Evolutionary conservation across 345 rosid genomes (phyloP).

Genomic region (Eucalyptus paniculata): DNA sequence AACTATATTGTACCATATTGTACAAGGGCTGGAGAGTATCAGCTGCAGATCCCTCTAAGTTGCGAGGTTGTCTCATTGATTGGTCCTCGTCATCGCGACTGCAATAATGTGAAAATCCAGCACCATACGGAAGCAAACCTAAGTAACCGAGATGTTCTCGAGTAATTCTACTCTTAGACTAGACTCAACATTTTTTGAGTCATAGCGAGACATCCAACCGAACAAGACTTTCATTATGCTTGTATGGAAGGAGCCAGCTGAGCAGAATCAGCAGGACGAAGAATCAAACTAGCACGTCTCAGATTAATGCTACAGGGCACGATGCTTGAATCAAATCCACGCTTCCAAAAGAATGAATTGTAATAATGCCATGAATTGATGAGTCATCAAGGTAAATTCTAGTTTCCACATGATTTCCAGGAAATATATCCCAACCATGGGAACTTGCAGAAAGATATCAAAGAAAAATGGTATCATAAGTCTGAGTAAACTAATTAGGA

Average conservation of each 20-base stretch:
- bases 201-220: not conserved
- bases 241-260: not conserved
- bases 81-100: not conserved
- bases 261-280: not conserved
- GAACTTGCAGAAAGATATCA: not conserved
- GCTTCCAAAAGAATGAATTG: not conserved
- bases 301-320: not conserved
- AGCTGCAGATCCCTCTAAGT: not conserved
- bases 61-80: not conserved
- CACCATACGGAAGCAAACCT: not conserved
- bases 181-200: not conserved
- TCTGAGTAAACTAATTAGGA: not conserved
- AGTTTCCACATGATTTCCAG: not conserved
- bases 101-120: not conserved
- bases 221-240: not conserved
- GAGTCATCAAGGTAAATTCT: not conserved
- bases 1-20: not conserved
- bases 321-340: not conserved
- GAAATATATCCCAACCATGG: not conserved
- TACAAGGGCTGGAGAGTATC: not conserved
- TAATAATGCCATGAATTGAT: not conserved
- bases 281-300: not conserved
- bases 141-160: not conserved
- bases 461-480: not conserved
- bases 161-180: not conserved